Conservation (phyloP, 805 yeast species). For the Barnettozyma salicaria region DNA sequence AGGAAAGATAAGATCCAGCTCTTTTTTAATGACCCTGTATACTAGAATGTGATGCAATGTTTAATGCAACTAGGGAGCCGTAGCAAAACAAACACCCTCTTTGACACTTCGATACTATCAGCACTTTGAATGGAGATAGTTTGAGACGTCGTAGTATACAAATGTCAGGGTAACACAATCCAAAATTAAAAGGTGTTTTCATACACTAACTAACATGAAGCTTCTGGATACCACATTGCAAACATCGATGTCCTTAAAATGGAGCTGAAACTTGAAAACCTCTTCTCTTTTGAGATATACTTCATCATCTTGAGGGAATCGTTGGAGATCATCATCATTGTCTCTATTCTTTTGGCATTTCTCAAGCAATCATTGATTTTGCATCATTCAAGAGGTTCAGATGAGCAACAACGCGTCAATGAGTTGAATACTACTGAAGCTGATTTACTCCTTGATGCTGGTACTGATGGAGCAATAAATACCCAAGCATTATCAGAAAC, state of each 20-base stretch:
- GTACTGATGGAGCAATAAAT: no score
- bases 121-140: no score
- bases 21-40: constrained; percentile 9
- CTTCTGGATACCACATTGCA: not conserved
- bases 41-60: constrained; percentile 1
- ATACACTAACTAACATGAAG: not conserved
- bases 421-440: constrained; percentile 5
- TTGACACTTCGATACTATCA: not conserved
- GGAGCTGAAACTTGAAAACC: constrained; percentile 33
- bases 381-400: constrained; percentile 22
- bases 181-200: no score
- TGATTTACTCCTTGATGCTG: constrained; percentile 13
- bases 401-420: not conserved
- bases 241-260: not conserved
- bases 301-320: constrained; percentile 71
- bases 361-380: constrained; percentile 51
- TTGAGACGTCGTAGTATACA: no score
- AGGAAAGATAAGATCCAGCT: no score
- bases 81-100: no score
- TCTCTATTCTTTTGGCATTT: constrained; percentile 67
- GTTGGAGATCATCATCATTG: constrained; percentile 67
- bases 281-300: constrained; percentile 67
- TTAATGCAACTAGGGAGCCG: no score
- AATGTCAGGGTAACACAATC: no score
- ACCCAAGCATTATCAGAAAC: constrained; percentile 19